Evolutionary conservation across 352 stramenopile genomes (phyloP).

Genomic region (Globisporangium spiculum): DNA sequence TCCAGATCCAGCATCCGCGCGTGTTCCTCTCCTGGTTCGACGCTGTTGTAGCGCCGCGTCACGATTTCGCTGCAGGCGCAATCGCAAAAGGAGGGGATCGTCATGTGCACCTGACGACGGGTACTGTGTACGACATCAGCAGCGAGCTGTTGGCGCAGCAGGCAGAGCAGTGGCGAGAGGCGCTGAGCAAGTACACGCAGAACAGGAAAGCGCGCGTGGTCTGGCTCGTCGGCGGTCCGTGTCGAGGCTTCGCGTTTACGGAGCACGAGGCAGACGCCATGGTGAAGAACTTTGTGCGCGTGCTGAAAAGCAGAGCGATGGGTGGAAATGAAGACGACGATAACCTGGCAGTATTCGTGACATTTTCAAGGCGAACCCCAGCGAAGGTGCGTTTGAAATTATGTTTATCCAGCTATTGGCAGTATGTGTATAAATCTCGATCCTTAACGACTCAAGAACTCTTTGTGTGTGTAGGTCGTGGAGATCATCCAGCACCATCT

Average conservation of each 20-base stretch:
- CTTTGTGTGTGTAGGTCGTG: conserved; percentile 26
- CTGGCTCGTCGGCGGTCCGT: conserved; percentile 67
- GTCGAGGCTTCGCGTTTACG: conserved; percentile 57
- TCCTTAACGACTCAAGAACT: background rate
- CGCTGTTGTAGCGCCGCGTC: conserved; percentile 53
- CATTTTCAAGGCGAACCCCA: conserved; percentile 66
- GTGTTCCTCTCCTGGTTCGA: conserved; percentile 53
- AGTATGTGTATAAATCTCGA: background rate
- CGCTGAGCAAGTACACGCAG: conserved; percentile 9
- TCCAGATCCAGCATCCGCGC: conserved; percentile 78
- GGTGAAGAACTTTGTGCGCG: conserved; percentile 33
- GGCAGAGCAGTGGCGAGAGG: conserved; percentile 18
- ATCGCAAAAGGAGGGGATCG: background rate
- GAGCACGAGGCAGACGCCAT: conserved; percentile 34
- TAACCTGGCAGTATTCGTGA: conserved; percentile 43
- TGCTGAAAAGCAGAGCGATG: conserved; percentile 2
- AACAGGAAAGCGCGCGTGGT: conserved; percentile 24
- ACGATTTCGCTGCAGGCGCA: conserved; percentile 38
- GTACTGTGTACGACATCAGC: conserved; percentile 48
- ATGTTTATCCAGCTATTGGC: background rate
- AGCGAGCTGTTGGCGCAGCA: conserved; percentile 26
- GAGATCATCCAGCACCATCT: conserved; percentile 30
- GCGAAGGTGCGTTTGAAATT: conserved; percentile 17
- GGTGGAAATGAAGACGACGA: conserved; percentile 7
- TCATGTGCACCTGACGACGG: conserved; percentile 45